These are phyloP conservation scores for Fraxinus quadrangulata DNA, from an alignment of 257 asterid species.

Conservation along the genomic window DNA sequence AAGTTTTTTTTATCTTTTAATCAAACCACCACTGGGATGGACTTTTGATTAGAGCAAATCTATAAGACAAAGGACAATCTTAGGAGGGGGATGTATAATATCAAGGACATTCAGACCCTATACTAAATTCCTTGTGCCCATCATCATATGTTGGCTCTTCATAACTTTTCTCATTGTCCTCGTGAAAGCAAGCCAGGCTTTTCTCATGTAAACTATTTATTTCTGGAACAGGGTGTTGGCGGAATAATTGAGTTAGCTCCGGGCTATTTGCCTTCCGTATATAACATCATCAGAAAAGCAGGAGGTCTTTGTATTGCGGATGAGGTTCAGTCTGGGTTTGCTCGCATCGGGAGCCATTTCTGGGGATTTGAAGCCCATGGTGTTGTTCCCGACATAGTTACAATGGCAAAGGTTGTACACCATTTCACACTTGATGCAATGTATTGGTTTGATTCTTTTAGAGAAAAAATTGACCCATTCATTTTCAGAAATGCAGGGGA, in stretches of 20 bases:
- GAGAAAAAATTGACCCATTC: neutral
- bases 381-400: slow-evolving; percentile 42
- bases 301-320: slow-evolving; percentile 45
- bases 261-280: slow-evolving; percentile 37
- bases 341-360: slow-evolving; percentile 41
- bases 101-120: neutral
- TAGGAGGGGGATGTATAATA: neutral
- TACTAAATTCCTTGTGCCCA: neutral
- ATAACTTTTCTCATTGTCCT: neutral
- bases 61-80: neutral
- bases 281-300: slow-evolving; percentile 30
- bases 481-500: slow-evolving; percentile 26
- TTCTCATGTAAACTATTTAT: neutral
- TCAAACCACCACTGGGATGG: neutral
- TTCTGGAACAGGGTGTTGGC: slow-evolving; percentile 37
- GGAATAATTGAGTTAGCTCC: slow-evolving; percentile 46
- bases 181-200: neutral
- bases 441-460: neutral
- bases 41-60: neutral
- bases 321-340: slow-evolving; percentile 43
- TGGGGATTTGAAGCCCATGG: slow-evolving; percentile 46
- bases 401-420: slow-evolving; percentile 41
- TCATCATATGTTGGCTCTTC: neutral
- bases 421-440: neutral
- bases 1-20: too few species aligned